Evolutionary conservation across 257 asterid genomes (phyloP).

Genomic region (Solanum megistacrolobum): DNA sequence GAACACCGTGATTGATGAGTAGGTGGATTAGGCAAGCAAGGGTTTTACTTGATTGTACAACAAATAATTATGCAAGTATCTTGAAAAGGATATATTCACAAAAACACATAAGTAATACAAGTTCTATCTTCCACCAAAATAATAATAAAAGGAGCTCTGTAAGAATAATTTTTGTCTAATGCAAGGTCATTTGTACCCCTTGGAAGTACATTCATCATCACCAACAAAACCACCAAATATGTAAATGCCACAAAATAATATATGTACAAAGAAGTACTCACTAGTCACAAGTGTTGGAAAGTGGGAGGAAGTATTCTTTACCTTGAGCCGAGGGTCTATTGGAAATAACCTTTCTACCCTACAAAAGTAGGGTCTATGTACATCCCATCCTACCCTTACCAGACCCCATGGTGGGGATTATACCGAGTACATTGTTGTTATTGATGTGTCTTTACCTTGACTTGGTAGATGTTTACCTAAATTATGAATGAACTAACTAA

Average conservation of each 20-base stretch:
- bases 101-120: background rate
- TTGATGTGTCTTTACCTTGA: background rate
- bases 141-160: background rate
- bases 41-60: background rate
- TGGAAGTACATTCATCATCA: background rate
- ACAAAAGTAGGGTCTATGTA: background rate
- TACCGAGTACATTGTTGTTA: background rate
- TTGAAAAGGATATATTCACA: background rate
- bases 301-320: background rate
- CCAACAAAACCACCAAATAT: background rate
- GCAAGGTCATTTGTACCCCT: background rate
- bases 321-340: background rate
- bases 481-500: background rate
- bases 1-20: background rate
- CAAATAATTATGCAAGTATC: background rate
- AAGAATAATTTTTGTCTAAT: background rate
- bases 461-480: fast-evolving
- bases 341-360: background rate
- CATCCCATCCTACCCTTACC: background rate
- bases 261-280: background rate
- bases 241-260: background rate
- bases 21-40: background rate
- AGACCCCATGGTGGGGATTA: background rate
- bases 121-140: background rate
- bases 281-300: background rate